Evolutionary conservation across 257 asterid species (phyloP), one percentile per base, ranked within the genome.

Genomic region (Avicennia marina): DNA sequence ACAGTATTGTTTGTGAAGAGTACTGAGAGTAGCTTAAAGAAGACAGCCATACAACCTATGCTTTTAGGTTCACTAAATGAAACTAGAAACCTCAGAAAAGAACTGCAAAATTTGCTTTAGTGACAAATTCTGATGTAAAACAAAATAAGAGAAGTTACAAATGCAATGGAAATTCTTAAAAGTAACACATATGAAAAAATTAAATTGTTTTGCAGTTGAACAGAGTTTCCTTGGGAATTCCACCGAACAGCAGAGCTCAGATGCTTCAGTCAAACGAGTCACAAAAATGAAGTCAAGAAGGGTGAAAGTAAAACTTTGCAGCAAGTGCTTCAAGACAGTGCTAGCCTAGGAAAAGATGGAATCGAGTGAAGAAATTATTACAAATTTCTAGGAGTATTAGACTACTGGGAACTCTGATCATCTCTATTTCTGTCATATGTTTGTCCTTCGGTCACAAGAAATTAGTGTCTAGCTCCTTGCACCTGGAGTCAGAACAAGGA

Each of bases 391-490:
- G 7, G 9, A 51, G 38, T 8, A 50, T 41, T 41, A 26, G 4
- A 38, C 10, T 29, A n/a, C 15, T 34, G 24, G 9, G n/a, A 47
- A 63, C 42, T 31, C 22, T 10, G 29, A 53, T 50, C 11, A 18
- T 38, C 13, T 21, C 40, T 8, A 8, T 15, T 45, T 13, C 52
- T 32, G 16, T 7, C 24, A 22, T 15, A 32, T 58, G 4, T 45
- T 20, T 20, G 32, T 52, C 59, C 47, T 12, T 66, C 46, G 22
- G 5, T 38, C 50, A 36, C 52, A 51, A 22, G 33, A 60, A 65
- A 29, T 68, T 62, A 80, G 71, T 67, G 71, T 60, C 83, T 80
- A 54, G 53, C 74, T 65, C 86, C 88, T 39, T 80, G 90, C 38
- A 78, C 81, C 90, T 79, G 95, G 63, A 74, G 11, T 24, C 17